Evolutionary conservation across 2,329 filamentous ascomycete genomes (phyloP), one percentile per base, ranked within the genome.

Genomic region (Pezicula radicicola): DNA sequence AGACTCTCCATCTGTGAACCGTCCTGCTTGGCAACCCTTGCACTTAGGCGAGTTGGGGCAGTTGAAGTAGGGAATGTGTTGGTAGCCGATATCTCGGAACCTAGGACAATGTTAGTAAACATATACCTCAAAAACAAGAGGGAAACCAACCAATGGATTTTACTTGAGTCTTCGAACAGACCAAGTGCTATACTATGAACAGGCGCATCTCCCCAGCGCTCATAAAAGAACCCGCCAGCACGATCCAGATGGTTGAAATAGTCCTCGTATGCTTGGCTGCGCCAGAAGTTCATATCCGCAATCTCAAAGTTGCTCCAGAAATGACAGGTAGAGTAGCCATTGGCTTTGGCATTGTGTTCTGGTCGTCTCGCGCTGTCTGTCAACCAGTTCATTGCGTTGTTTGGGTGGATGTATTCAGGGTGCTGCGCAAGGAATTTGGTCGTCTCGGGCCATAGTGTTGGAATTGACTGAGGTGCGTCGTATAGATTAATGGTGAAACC

Each of bases 291-390:
- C 80, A 99, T 83, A 70, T 97, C 91, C 44, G 83, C 93, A 63
- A 99, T 93, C 72, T 99, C 94, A 63, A 99, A 99, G 72, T 99
- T 99, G 64, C 87, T 94, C 94, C 94, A 99, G 77, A 99, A 99
- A 71, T 99, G 94, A 70, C 94, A 99, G 2, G 94, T 97, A 33
- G 91, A 96, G 76, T 96, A 99, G 33, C 94, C 94, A 63, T 96
- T 88, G 6, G 93, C 93, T 57, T 86, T 83, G 49, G 78, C 69
- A 66, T 91, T 90, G 70, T 96, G 88, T 13, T 90, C 83, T 1
- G 93, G 92, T 46, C 94, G 82, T 45, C 85, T 80, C 51, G 78
- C 71, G 55, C 81, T 83, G 68, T 99, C 94, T 1, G 86, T 89
- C 55, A 99, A 71, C 93, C 93, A 99, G 33, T 81, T 78, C 73